phyloP scores from a whole-genome alignment of 768 basidiomycete species.

The Amanita fuliginea region DNA sequence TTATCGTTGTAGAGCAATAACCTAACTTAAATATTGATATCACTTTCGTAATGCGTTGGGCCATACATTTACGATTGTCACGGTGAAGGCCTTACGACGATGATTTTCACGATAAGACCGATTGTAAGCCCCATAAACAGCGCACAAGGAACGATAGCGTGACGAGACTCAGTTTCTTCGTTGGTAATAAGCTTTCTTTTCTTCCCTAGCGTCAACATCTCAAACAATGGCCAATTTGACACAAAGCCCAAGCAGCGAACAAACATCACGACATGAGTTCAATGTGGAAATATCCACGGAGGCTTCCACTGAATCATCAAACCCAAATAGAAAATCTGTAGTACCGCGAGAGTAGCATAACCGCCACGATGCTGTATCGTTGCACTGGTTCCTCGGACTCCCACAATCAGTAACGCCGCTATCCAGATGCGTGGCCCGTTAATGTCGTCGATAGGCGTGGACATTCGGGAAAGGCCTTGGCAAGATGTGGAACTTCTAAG shows the following conservation, averaged over 20 bases:
- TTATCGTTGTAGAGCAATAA: not conserved
- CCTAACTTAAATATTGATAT: slow-evolving; percentile 1
- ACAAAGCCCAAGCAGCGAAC: not conserved
- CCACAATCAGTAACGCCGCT: not conserved
- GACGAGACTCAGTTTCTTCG: not conserved
- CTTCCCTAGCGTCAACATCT: not conserved
- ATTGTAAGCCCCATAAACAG: not conserved
- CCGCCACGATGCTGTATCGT: not conserved
- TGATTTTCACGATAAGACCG: not conserved
- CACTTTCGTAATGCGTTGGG: not conserved
- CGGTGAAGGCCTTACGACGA: not conserved
- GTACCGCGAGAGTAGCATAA: not conserved
- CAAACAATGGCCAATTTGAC: not conserved
- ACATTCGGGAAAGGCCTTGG: not conserved
- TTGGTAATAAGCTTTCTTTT: slow-evolving; percentile 1
- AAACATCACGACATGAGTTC: not conserved
- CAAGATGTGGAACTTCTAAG: not conserved
- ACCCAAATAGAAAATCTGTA: not conserved
- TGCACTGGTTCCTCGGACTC: slow-evolving; percentile 2
- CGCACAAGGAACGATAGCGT: not conserved
- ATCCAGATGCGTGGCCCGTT: not conserved
- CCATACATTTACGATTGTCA: not conserved
- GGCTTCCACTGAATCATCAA: not conserved
- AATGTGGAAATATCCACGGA: too few species aligned
- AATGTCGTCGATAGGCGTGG: not conserved